Evolutionary conservation across 1,284 basidiomycete genomes (phyloP), one percentile per base, ranked within the genome.

Genomic region (Wolfiporia cocos): DNA sequence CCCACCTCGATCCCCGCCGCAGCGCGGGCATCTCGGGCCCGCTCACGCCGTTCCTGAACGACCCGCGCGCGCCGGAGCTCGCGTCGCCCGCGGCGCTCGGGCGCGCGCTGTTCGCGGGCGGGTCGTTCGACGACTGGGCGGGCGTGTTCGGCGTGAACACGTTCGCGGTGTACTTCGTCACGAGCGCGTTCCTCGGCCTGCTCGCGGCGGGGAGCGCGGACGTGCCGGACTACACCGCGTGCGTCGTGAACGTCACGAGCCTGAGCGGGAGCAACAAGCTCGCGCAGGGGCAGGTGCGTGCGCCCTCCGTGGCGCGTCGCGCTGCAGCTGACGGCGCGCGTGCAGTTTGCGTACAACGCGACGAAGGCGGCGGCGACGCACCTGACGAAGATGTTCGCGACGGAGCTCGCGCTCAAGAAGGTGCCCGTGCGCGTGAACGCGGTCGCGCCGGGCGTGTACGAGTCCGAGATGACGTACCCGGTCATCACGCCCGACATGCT

Each of bases 11-110:
- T 34, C n/a, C n/a, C n/a, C n/a, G n/a, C n/a, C n/a, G n/a, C 49
- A 88, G 86, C 51, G 86, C 86, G 31, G 86, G 86, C 2, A 78
- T 86, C 60, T 62, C 65, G 2, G 86, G 86, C 0, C 86, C 85
- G 10, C 49, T 56, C 0, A 77, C 80, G 0, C 50, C 51, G 1
- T 86, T 84, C 64, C 64, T 87, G 24, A 71, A 70, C 40, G 58
- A 83, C 34, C 67, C 70, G 1, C 64, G 66, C 17, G 68, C 76
- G 0, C 76, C 79, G 0, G 71, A 86, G 48, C 69, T 70, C 38
- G 74, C 77, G 52, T 69, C 76, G 38, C 71, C 81, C 5, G 79
- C 76, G 43, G 72, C 80, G 2, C 59, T 87, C 5, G 75, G 83
- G 15, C 70, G 66, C 23, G 74, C 79, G 3, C 63, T 90, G 28